Evolutionary conservation across 805 yeast species (phyloP), one percentile per base, ranked within the genome.

Genomic region (Vanderwaltozyma yarrowii): DNA sequence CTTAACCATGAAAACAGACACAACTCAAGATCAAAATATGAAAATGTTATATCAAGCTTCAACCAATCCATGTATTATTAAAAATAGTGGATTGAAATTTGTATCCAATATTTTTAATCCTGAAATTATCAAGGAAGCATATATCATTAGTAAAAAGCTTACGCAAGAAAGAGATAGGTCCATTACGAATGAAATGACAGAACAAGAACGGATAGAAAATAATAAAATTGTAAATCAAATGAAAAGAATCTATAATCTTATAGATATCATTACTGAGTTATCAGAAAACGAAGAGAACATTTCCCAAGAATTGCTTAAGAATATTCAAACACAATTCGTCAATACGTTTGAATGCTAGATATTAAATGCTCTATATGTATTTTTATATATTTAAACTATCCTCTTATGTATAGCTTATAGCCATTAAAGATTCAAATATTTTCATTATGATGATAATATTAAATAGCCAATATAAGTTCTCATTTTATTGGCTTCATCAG

Each of bases 401-500:
- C n/a, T n/a, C n/a, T n/a, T n/a, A n/a, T n/a, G n/a, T n/a, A n/a
- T n/a, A n/a, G n/a, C n/a, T n/a, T n/a, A n/a, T n/a, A n/a, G n/a
- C n/a, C n/a, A n/a, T n/a, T n/a, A n/a, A n/a, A n/a, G n/a, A n/a
- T n/a, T n/a, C n/a, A n/a, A n/a, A n/a, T n/a, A n/a, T n/a, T n/a
- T n/a, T n/a, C n/a, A n/a, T n/a, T n/a, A n/a, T n/a, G n/a, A n/a
- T n/a, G 32, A 30, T 15, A 39, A 40, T 32, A 59, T 56, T 16
- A 55, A 35, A 41, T 49, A 45, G 6, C 61, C 67, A 20, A 65
- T 55, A 15, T 59, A 56, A 32, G 78, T 63, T 45, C 98, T 67
- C 40, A 89, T 65, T 2, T 58, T 54, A 6, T 65, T 65, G 76
- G 89, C 87, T 51, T 86, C 94, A 4, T 63, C 60, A 46, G 80